Conservation (phyloP, 2,329 filamentous ascomycete genomes). For the Diaporthe ilicicola region DNA sequence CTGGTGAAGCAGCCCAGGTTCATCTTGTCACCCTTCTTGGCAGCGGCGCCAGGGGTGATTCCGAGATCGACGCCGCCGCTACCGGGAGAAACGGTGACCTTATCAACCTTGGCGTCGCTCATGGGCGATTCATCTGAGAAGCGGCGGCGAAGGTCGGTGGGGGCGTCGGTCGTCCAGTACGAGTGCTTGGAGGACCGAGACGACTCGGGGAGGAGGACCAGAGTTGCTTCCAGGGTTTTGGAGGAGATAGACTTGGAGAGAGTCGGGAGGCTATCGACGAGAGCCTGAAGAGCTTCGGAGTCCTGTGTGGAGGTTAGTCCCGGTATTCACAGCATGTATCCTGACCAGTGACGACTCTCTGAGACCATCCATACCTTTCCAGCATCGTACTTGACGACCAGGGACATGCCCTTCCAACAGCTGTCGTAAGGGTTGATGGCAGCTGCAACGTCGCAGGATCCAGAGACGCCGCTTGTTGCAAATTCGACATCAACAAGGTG, state of each 20-base stretch:
- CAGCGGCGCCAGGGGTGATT: constrained; percentile 43
- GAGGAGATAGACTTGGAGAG: constrained; percentile 55
- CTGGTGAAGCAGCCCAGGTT: constrained; percentile 74
- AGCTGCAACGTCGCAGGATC: constrained; percentile 49
- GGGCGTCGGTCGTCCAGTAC: constrained; percentile 51
- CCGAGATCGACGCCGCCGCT: constrained; percentile 33
- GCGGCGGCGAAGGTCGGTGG: constrained; percentile 56
- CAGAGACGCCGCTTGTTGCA: constrained; percentile 47
- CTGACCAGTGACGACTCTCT: not conserved
- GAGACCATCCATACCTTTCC: constrained; percentile 47
- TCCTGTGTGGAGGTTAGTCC: constrained; percentile 46
- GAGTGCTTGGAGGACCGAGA: constrained; percentile 46
- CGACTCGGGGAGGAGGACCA: constrained; percentile 63
- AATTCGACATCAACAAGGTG: constrained; percentile 53
- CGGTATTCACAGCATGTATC: not conserved
- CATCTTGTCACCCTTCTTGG: constrained; percentile 60
- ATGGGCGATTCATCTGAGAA: constrained; percentile 57
- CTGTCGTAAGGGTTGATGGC: constrained; percentile 51
- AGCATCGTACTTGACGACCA: constrained; percentile 54
- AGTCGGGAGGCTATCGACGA: constrained; percentile 54
- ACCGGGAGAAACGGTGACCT: constrained; percentile 34
- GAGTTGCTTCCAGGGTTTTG: constrained; percentile 63
- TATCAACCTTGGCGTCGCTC: constrained; percentile 37
- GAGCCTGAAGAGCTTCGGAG: constrained; percentile 50
- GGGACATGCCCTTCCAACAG: constrained; percentile 55